Evolutionary conservation across 164 flowering plant species (phyloP).

Genomic region (Nymphaea colorata): DNA sequence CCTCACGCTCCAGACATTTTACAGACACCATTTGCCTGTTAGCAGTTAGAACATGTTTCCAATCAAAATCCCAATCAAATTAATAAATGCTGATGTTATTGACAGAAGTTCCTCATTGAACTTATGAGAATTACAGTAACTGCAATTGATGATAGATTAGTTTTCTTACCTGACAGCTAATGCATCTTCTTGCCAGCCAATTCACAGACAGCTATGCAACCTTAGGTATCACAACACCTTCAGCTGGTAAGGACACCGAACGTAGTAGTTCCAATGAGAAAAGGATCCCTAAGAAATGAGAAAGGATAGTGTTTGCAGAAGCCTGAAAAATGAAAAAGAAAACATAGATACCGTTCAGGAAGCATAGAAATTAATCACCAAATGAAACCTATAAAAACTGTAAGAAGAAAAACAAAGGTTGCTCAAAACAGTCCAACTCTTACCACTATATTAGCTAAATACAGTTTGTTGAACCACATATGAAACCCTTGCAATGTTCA

Average conservation of each 20-base stretch:
- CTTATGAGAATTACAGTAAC: too few relatives aligned
- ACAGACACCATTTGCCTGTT: too few relatives aligned
- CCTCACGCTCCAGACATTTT: too few relatives aligned
- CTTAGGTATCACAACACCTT: conserved; percentile 29
- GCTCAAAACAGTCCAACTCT: too few relatives aligned
- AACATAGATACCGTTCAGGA: not conserved
- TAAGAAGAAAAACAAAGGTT: too few relatives aligned
- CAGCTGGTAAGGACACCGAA: conserved; percentile 72
- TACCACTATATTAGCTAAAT: too few relatives aligned
- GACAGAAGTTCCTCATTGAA: not conserved
- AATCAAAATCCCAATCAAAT: too few relatives aligned
- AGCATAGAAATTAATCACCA: not conserved
- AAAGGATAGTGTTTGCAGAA: conserved; percentile 84
- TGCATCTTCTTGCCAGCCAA: not conserved
- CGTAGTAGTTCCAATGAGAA: conserved; percentile 90
- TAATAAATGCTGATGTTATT: not conserved
- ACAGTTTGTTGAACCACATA: too few relatives aligned
- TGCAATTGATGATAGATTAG: too few relatives aligned
- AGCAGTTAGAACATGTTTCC: too few relatives aligned
- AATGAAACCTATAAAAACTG: not conserved
- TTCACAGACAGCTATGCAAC: conserved; percentile 22
- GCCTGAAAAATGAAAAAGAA: conserved; percentile 42
- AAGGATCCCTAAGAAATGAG: conserved; percentile 88
- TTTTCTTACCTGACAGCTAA: too few relatives aligned
- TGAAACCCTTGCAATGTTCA: too few relatives aligned